These are phyloP conservation scores for Didymella sp. DNA, from an alignment of 2,329 filamentous ascomycete genomes.

Conservation along the genomic window DNA sequence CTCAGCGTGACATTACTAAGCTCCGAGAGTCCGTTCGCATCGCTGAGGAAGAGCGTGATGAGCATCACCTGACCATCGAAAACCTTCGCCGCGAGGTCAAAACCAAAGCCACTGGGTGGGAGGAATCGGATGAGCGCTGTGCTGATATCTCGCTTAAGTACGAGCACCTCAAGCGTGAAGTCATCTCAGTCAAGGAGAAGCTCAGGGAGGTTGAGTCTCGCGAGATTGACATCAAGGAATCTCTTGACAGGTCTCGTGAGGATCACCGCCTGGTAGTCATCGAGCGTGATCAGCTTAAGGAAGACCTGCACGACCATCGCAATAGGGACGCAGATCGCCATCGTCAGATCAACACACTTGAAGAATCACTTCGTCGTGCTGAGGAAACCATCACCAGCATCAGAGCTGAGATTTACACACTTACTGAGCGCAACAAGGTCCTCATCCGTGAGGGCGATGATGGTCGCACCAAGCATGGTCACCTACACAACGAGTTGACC, in stretches of 20 bases:
- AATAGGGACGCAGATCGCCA: slow-evolving; percentile 27
- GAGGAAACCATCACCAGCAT: slow-evolving; percentile 25
- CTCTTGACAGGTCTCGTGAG: slow-evolving; percentile 27
- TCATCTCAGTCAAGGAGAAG: slow-evolving; percentile 35
- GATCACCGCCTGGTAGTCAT: slow-evolving; percentile 31
- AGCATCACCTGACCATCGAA: slow-evolving; percentile 29
- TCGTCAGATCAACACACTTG: slow-evolving; percentile 25
- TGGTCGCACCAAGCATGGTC: slow-evolving; percentile 23
- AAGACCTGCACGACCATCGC: slow-evolving; percentile 31
- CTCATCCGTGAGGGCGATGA: slow-evolving; percentile 29
- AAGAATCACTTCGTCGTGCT: slow-evolving; percentile 32
- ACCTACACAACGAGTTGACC: slow-evolving; percentile 23
- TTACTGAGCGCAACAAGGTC: slow-evolving; percentile 30
- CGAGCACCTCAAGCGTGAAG: slow-evolving; percentile 34
- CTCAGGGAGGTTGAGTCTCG: slow-evolving; percentile 28
- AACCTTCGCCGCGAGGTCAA: slow-evolving; percentile 34
- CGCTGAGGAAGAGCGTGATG: slow-evolving; percentile 32
- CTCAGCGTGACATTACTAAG: slow-evolving; percentile 32
- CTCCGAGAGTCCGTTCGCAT: slow-evolving; percentile 30
- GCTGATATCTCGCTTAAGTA: slow-evolving; percentile 32
- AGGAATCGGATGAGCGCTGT: slow-evolving; percentile 31
- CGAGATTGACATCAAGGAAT: slow-evolving; percentile 27
- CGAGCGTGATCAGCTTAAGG: slow-evolving; percentile 34
- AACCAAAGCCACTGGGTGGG: slow-evolving; percentile 26
- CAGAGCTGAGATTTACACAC: slow-evolving; percentile 24